phyloP scores from a whole-genome alignment of 495 filamentous ascomycete genomes.

The Chaetomium tenue region DNA sequence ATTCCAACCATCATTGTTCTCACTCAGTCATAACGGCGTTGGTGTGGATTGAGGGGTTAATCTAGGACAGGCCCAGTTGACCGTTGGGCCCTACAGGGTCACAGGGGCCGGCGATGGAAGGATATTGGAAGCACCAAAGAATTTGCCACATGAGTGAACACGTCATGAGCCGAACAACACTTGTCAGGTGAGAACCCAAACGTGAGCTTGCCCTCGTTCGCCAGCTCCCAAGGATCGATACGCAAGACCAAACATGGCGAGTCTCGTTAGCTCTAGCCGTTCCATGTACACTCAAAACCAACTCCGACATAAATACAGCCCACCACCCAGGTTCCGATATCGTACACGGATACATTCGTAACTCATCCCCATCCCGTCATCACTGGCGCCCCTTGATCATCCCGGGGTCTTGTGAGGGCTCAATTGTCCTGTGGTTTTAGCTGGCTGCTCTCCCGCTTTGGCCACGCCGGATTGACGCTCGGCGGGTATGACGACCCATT shows the following conservation, averaged over 20 bases:
- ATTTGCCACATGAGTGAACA: too few relatives aligned
- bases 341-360: slow-evolving; percentile 13
- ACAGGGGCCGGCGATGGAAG: too few relatives aligned
- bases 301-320: slow-evolving; percentile 8
- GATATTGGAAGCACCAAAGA: too few relatives aligned
- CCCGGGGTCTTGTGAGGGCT: not conserved
- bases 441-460: slow-evolving; percentile 19
- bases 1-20: too few relatives aligned
- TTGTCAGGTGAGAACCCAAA: too few relatives aligned
- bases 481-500: slow-evolving; percentile 6
- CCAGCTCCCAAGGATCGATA: not conserved
- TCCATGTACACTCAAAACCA: not conserved
- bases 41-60: too few relatives aligned
- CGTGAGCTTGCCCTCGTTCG: too few relatives aligned
- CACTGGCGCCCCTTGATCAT: not conserved
- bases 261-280: not conserved
- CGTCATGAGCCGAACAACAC: too few relatives aligned
- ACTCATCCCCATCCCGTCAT: not conserved
- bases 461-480: slow-evolving; percentile 16
- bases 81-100: too few relatives aligned
- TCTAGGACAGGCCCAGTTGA: too few relatives aligned
- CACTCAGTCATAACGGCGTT: too few relatives aligned
- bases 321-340: slow-evolving; percentile 9
- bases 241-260: not conserved
- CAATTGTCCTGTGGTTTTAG: not conserved